These are phyloP conservation scores for Crithidia fasciculata DNA, from an alignment of 208 protist species.

Conservation along the genomic window DNA sequence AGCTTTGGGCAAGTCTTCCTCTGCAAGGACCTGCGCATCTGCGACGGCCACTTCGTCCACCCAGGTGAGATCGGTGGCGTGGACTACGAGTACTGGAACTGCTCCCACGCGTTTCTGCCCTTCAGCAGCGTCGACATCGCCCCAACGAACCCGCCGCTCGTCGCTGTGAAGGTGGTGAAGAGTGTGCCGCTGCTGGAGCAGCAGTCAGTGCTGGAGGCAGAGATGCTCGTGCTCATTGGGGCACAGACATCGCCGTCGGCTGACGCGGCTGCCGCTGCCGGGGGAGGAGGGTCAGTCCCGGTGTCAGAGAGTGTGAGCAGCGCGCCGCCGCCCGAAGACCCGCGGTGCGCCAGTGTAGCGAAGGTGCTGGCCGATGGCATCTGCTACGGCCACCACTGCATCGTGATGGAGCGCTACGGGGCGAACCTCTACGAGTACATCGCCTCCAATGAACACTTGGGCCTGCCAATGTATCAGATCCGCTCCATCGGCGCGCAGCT, in stretches of 20 bases:
- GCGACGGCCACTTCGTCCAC: conserved; percentile 71
- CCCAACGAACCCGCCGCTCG: conserved; percentile 63
- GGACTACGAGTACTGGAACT: conserved; percentile 89
- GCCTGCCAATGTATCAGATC: conserved; percentile 88
- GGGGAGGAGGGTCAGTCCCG: background rate
- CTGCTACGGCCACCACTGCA: conserved; percentile 89
- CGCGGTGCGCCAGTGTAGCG: conserved; percentile 59
- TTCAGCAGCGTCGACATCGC: conserved; percentile 68
- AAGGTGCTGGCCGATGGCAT: conserved; percentile 78
- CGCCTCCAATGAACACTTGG: conserved; percentile 68
- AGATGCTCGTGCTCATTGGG: conserved; percentile 88
- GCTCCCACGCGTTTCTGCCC: conserved; percentile 77
- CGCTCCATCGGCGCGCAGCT: conserved; percentile 90
- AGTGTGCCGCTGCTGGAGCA: conserved; percentile 72
- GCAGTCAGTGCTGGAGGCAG: conserved; percentile 83
- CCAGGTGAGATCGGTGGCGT: conserved; percentile 69
- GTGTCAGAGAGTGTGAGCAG: background rate
- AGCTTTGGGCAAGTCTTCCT: conserved; percentile 90
- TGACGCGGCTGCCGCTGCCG: too few species aligned
- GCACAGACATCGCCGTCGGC: conserved; percentile 45
- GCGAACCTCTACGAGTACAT: conserved; percentile 93
- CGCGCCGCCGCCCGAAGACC: conserved; percentile 59
- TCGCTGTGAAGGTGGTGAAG: conserved; percentile 89
- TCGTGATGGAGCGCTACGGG: conserved; percentile 92
- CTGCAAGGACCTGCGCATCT: conserved; percentile 83